Percentiles rank a stretch among this genome's conserved stretches.
Conservation (phyloP, 208 protist species). For the Porcisia hertigi region DNA sequence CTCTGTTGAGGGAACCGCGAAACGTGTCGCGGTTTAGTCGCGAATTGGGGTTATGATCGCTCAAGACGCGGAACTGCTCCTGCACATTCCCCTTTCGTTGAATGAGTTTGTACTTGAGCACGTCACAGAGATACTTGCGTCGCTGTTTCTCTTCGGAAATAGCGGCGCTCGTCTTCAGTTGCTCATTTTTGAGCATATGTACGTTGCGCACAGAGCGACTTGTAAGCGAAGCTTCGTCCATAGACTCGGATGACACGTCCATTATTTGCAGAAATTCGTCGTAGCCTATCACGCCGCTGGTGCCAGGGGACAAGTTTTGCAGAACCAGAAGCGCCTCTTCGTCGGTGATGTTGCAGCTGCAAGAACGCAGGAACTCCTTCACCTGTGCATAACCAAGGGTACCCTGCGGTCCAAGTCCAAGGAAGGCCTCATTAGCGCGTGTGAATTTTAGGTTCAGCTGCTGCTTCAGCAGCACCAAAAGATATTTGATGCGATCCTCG, state of each 20-base stretch:
- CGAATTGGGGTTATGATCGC: constrained; percentile 67
- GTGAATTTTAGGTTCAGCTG: constrained; percentile 83
- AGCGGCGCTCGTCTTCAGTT: constrained; percentile 41
- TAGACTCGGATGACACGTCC: constrained; percentile 60
- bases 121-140: constrained; percentile 48
- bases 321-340: constrained; percentile 82
- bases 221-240: constrained; percentile 72
- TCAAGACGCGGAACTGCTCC: constrained; percentile 83
- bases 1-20: constrained; percentile 66
- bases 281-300: constrained; percentile 72
- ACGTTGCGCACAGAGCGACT: constrained; percentile 65
- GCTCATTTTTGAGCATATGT: constrained; percentile 57
- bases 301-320: constrained; percentile 71
- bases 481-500: constrained; percentile 62
- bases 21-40: constrained; percentile 77
- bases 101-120: constrained; percentile 82
- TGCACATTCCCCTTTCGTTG: constrained; percentile 76
- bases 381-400: constrained; percentile 80
- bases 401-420: constrained; percentile 69
- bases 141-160: constrained; percentile 43
- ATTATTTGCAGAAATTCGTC: constrained; percentile 76
- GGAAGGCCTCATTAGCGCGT: constrained; percentile 72
- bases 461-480: constrained; percentile 80
- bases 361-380: constrained; percentile 79
- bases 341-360: constrained; percentile 81